Base-by-base conservation (phyloP, 176 grass and related monocot species). In the Oryza longistaminata region DNA sequence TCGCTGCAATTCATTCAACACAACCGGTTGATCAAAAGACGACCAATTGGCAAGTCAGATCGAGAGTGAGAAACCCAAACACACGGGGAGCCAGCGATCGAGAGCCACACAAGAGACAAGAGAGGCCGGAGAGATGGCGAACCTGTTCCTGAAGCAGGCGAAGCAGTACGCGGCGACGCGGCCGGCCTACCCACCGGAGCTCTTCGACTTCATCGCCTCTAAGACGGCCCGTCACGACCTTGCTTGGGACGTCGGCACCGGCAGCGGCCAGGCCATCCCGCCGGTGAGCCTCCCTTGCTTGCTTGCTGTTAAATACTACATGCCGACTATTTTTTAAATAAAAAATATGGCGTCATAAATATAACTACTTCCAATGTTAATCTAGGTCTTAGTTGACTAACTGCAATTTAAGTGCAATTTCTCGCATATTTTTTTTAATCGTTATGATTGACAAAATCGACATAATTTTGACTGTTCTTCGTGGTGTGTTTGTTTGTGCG, bases 191-290 rank as follows among this genome's bases (percentile, higher is more conserved):
- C 93, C 95, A 44, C 3, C 27, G 22, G 93, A 98, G 85, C 88
- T 92, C 50, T 98, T 98, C 87, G 29, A 84, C 4, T 94, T 92
- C 88, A 91, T 98, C 73, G 85, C 89, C 1, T 93, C 93, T n/a
- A 90, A 91, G 80, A 95, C 89, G 46, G 80, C 91, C 8, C 72
- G 73, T 1, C 93, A 50, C 65, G 83, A 93, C 21, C 80, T 95
- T 0, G 95, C 76, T 0, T 98, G 95, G 95, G 95, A 98, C 73
- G 95, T 95, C 80, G 95, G 95, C 85, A 98, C 93, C 82, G 95
- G 95, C 48, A 98, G 85, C 80, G 95, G 95, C 45, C 95, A 98
- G 74, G 95, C 95, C 11, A 93, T 89, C 0, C 80, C 85, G 1
- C 65, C 87, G 70, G 93, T 75, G 12, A 83, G 71, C 16, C 17